Evolutionary conservation across 1,284 basidiomycete genomes (phyloP), one percentile per base, ranked within the genome.

Genomic region (Irpex sp.): DNA sequence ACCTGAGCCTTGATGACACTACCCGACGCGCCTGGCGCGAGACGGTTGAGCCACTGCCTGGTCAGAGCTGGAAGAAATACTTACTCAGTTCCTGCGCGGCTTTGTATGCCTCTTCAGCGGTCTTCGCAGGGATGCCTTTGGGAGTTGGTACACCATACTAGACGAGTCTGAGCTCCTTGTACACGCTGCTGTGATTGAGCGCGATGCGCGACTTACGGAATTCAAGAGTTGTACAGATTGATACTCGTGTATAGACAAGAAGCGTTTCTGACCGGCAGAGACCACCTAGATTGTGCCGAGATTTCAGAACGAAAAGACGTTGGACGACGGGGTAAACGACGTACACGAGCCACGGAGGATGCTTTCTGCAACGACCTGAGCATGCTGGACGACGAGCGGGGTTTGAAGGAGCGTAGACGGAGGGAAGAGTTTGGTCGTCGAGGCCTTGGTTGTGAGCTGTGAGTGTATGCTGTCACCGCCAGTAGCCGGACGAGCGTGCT

Each of bases 1-100:
- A 99, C 97, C 78, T 99, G 97, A 31, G 96, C 97, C 81, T 99
- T 99, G 80, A 99, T 95, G 36, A 98, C 95, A 63, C 95, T 87
- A 66, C 85, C 84, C 66, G 86, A 81, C 35, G 81, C 81, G 68
- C 87, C 93, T 91, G 63, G 13, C 37, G 36, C 43, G n/a, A 26
- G 33, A 35, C 7, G 9, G 53, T 54, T 37, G 60, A 46, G 37
- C 62, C 36, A 55, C n/a, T 9, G 17, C 9, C 26, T 11, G 31
- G 3, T 33, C 9, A 54, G 53, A 2, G 19, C 53, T n/a, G 53
- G 21, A 26, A n/a, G 49, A 54, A 9, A 13, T 49, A 66, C 81
- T 60, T 66, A 92, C 93, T 91, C 72, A 98, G 97, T 69, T 86
- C 85, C 80, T 93, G 86, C 62, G 95, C 95, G 60, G 94, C 94